Base-by-base conservation (phyloP, 768 basidiomycete species). In the Boletales sp. region DNA sequence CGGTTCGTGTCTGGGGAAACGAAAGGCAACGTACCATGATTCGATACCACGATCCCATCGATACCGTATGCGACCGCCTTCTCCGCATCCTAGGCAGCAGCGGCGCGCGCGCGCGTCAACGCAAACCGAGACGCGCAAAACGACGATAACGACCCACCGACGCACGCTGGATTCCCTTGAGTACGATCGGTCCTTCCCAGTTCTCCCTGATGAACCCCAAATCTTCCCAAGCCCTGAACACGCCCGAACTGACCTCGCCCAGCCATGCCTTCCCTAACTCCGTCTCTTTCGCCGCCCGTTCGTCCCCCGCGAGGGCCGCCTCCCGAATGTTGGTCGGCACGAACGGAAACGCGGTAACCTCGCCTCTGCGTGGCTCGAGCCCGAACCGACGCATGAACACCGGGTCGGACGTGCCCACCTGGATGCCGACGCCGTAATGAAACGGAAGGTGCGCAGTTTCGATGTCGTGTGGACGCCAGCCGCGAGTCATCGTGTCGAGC, bases 391-490 rank as follows among this genome's bases (percentile, higher is more conserved):
- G 69, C 89, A 90, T 90, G 69, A 90, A 91, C 12, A 79, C 86
- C 0, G 90, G 90, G 60, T 92, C 88, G 0, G 85, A 83, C 6
- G 72, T 73, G 43, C 84, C 86, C 19, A 87, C 74, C 60, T 88
- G 84, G 35, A 72, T 67, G 8, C 87, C 87, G n/a, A 83, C 66
- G 8, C 86, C 86, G 50, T 84, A 81, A 0, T 58, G 56, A 60
- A 89, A 86, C 6, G 88, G 87, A 12, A 86, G 73, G 62, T 80
- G 90, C 0, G 79, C 71, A 3, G 66, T 74, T 43, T 80, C 74
- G 46, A 91, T 70, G 59, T 91, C 88, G 63, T 85, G 82, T 4
- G 86, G 86, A 3, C 87, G 81, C 86, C 85, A 90, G 18, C 86
- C 88, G 27, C 89, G 65, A 0, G 69, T 45, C 76, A 82, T 82